Evolutionary conservation across 2,329 filamentous ascomycete species (phyloP).

Genomic region (Fusarium abutilonis): DNA sequence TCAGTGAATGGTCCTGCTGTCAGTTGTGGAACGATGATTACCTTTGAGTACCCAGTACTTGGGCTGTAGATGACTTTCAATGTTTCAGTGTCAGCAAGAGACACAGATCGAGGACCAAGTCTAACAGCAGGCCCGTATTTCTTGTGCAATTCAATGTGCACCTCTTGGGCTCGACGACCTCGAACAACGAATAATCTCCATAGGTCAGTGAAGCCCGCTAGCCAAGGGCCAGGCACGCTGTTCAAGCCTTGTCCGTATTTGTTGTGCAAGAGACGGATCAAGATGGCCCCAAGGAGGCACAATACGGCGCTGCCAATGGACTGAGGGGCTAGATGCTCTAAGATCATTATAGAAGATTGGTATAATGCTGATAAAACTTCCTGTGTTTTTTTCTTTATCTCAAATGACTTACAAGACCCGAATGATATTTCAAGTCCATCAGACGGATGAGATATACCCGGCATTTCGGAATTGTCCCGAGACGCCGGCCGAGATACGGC

Average conservation of each 20-base stretch:
- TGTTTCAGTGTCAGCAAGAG: conserved; percentile 7
- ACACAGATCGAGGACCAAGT: conserved; percentile 15
- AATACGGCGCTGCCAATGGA: conserved; percentile 3
- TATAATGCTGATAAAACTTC: neutral
- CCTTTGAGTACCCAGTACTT: conserved; percentile 15
- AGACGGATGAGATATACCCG: neutral
- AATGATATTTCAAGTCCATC: neutral
- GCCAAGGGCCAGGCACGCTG: conserved; percentile 14
- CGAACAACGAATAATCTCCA: conserved; percentile 21
- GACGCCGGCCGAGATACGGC: neutral
- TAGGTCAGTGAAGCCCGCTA: conserved; percentile 21
- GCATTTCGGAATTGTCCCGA: conserved; percentile 1
- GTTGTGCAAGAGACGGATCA: conserved; percentile 8
- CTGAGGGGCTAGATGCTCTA: conserved; percentile 7
- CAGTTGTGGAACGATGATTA: neutral
- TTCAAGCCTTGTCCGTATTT: conserved; percentile 23
- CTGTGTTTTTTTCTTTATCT: too few species aligned
- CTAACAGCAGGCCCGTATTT: conserved; percentile 21
- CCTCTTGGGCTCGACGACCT: conserved; percentile 20
- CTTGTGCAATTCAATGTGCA: conserved; percentile 21
- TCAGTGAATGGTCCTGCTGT: neutral
- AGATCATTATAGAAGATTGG: neutral
- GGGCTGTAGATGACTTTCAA: conserved; percentile 18
- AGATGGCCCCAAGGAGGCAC: neutral
- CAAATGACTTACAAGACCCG: neutral